Conservation (phyloP, 345 rosid species). For the Rhizophora mangle region DNA sequence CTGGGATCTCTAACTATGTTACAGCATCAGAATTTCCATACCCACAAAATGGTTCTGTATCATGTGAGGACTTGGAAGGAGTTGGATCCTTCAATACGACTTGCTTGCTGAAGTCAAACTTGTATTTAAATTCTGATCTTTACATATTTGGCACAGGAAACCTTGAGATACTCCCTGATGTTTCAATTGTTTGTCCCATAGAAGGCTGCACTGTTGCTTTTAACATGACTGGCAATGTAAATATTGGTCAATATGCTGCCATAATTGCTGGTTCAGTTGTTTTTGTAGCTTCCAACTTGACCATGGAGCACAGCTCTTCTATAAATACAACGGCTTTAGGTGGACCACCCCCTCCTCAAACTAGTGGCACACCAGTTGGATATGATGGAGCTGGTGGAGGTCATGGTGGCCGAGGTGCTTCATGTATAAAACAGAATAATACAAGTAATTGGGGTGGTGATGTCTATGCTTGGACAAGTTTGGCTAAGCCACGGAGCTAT, state of each 20-base stretch:
- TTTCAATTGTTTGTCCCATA: conserved; percentile 58
- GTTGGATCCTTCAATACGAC: conserved; percentile 87
- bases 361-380: conserved; percentile 87
- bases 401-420: conserved; percentile 98
- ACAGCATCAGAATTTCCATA: conserved; percentile 21
- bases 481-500: conserved; percentile 86
- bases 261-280: conserved; percentile 71
- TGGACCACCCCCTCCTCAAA: conserved; percentile 88
- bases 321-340: conserved; percentile 75
- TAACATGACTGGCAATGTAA: conserved; percentile 74
- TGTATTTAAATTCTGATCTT: conserved; percentile 57
- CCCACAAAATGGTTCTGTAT: conserved; percentile 31
- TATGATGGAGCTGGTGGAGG: conserved; percentile 95
- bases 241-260: conserved; percentile 58
- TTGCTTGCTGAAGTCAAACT: conserved; percentile 69
- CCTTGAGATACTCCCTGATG: conserved; percentile 67
- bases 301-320: conserved; percentile 54
- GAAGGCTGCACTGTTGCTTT: conserved; percentile 68
- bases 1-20: conserved; percentile 9
- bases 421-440: conserved; percentile 56
- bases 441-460: conserved; percentile 91
- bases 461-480: conserved; percentile 85
- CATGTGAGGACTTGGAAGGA: conserved; percentile 77
- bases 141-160: conserved; percentile 63
- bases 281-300: conserved; percentile 58